Conservation (phyloP, 129 eudicot species). For the Flaveria bidentis region DNA sequence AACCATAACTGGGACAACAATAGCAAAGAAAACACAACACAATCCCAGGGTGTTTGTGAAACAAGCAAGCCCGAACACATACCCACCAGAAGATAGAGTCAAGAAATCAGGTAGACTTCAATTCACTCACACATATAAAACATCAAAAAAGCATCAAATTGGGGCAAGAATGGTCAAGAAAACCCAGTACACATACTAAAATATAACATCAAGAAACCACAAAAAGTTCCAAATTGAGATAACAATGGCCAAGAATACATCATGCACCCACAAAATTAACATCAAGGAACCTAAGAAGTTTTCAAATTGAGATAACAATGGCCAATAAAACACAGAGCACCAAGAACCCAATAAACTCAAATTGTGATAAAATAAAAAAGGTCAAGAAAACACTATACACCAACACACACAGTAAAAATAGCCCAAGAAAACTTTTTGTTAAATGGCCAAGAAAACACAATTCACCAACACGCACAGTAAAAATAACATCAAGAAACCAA, state of each 20-base stretch:
- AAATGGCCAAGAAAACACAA: slow-evolving; percentile 7
- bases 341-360: slow-evolving; percentile 42
- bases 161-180: neutral
- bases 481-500: slow-evolving; percentile 7
- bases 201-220: neutral
- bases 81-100: neutral
- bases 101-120: slow-evolving; percentile 6
- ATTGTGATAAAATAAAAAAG: neutral
- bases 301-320: slow-evolving; percentile 2
- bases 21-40: neutral
- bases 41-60: neutral
- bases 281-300: neutral
- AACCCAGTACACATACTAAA: slow-evolving; percentile 5
- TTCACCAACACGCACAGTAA: neutral
- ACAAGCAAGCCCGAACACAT: neutral
- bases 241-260: no score
- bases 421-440: neutral
- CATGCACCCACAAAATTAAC: no score
- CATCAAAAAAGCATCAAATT: neutral
- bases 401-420: neutral
- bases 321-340: slow-evolving; percentile 2
- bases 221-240: no score
- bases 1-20: slow-evolving; percentile 33
- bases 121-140: slow-evolving; percentile 13
- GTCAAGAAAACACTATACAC: neutral